phyloP scores from a whole-genome alignment of 1,284 basidiomycete genomes.

The Exsudoporus floridanus region DNA sequence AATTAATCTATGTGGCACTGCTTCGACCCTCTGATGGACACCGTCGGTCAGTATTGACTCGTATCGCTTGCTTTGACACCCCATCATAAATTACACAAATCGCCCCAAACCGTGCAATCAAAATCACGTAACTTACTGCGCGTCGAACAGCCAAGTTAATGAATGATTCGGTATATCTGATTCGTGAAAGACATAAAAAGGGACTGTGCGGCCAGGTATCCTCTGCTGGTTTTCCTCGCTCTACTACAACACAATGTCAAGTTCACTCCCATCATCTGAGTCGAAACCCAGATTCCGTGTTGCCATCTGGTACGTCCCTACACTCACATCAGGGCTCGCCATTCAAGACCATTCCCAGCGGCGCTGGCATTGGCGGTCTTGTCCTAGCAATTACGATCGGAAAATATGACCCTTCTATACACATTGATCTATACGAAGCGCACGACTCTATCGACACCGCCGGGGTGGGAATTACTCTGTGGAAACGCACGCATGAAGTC shows the following conservation, averaged over 20 bases:
- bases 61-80: too few relatives aligned
- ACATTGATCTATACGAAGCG: conserved; percentile 26
- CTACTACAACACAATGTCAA: background rate
- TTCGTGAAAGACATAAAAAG: background rate
- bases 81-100: too few relatives aligned
- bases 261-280: background rate
- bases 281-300: background rate
- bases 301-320: conserved; percentile 4
- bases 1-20: too few relatives aligned
- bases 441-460: conserved; percentile 11
- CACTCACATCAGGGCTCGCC: background rate
- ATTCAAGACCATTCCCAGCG: conserved; percentile 3
- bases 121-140: too few relatives aligned
- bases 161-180: too few relatives aligned
- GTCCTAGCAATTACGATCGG: conserved; percentile 23
- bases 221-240: background rate
- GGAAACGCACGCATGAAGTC: conserved; percentile 4
- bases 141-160: too few relatives aligned
- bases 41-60: too few relatives aligned
- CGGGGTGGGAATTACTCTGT: conserved; percentile 18
- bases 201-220: too few relatives aligned
- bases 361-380: conserved; percentile 24
- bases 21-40: too few relatives aligned
- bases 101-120: too few relatives aligned
- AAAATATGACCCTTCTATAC: conserved; percentile 19